Evolutionary conservation across 2,329 filamentous ascomycete genomes (phyloP).

Genomic region (Colletotrichum tropicale): DNA sequence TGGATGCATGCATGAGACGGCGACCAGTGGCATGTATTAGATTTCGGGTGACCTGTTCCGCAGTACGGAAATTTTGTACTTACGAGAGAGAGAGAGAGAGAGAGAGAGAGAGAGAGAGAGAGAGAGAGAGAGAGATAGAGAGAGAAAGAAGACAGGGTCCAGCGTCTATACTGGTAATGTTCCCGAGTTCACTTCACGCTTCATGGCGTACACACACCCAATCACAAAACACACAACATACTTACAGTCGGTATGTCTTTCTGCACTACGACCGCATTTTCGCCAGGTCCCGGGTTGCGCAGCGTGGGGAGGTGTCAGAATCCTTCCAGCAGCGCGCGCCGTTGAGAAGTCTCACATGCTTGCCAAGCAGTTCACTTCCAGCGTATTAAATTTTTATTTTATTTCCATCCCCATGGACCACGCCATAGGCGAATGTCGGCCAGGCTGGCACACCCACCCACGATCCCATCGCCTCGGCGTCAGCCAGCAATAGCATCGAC

Average conservation of each 20-base stretch:
- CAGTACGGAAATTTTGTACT: neutral
- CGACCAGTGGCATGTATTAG: neutral
- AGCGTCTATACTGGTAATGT: neutral
- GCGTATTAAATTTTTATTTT: neutral
- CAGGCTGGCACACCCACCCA: neutral
- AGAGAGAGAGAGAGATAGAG: neutral
- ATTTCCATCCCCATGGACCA: neutral
- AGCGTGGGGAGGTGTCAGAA: neutral
- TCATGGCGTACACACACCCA: neutral
- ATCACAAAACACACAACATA: neutral
- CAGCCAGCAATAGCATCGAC: neutral
- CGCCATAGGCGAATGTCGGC: neutral
- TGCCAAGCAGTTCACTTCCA: neutral
- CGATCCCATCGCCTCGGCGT: neutral
- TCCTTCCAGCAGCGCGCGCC: neutral
- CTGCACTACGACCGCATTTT: neutral
- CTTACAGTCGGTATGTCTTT: neutral
- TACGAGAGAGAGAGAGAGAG: too few relatives aligned
- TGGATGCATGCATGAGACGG: neutral
- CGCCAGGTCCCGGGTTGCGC: neutral
- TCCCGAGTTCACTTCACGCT: neutral
- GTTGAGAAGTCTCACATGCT: slow-evolving; percentile 8
- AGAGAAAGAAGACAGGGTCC: neutral
- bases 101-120: neutral
- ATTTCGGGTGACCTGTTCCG: neutral